Evolutionary conservation across 1,284 basidiomycete genomes (phyloP).

Genomic region (Exobasidium cylindrosporum): DNA sequence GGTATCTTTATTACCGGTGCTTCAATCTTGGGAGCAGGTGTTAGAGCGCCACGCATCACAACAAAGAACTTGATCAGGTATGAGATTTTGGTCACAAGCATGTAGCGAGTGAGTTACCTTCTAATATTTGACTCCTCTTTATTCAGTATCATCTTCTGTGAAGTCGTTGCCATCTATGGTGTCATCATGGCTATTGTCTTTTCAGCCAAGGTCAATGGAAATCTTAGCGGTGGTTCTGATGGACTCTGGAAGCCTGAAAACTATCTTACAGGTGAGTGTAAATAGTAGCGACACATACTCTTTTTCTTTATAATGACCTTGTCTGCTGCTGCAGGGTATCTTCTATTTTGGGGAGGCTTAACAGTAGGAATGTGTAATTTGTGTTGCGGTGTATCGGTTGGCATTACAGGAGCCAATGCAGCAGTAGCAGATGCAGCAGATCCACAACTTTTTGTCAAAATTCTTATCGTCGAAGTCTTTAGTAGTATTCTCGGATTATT

Average conservation of each 20-base stretch:
- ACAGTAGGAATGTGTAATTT: slow-evolving; percentile 54
- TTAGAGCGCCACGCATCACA: slow-evolving; percentile 85
- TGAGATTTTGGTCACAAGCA: too few relatives aligned
- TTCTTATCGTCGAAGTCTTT: slow-evolving; percentile 40
- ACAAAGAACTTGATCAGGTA: slow-evolving; percentile 86
- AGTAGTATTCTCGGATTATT: slow-evolving; percentile 51
- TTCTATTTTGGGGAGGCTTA: slow-evolving; percentile 53
- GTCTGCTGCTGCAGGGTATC: slow-evolving; percentile 30
- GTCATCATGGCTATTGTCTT: slow-evolving; percentile 64
- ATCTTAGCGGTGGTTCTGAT: slow-evolving; percentile 30
- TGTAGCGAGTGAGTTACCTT: slow-evolving; percentile 39
- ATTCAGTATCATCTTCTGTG: slow-evolving; percentile 85
- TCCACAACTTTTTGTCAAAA: slow-evolving; percentile 54
- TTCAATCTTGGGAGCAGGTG: slow-evolving; percentile 91
- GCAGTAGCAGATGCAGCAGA: slow-evolving; percentile 53
- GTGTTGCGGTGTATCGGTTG: slow-evolving; percentile 51
- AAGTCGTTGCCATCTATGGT: slow-evolving; percentile 95
- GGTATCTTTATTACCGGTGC: slow-evolving; percentile 95
- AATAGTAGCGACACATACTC: not conserved
- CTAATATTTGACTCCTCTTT: not conserved
- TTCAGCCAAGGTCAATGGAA: slow-evolving; percentile 50
- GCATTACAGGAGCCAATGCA: slow-evolving; percentile 52
- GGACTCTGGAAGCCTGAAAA: slow-evolving; percentile 43
- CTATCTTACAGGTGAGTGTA: slow-evolving; percentile 42
- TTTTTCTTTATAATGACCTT: slow-evolving; percentile 16